Evolutionary conservation across 257 asterid species (phyloP), one percentile per base, ranked within the genome.

Genomic region (Coffea eugenioides): DNA sequence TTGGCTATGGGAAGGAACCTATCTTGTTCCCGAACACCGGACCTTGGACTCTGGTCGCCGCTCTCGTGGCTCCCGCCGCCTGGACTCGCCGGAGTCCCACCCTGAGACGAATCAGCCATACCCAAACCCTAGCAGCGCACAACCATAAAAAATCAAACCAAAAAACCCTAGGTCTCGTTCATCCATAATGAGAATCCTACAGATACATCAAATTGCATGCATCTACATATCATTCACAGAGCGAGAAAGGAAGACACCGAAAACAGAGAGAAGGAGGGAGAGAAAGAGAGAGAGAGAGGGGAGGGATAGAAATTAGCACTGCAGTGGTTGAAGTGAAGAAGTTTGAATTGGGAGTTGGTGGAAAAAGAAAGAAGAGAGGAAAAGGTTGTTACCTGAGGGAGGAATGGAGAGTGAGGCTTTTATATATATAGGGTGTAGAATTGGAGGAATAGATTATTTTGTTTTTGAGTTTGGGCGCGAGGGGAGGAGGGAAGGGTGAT

Each of bases 1-100:
- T 92, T 92, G 48, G 97, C 97, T 7, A 92, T 90, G 25, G 97
- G 96, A 80, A 92, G 77, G 77, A 90, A 92, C 87, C 96, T 88
- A 48, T 92, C 97, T 82, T 91, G 94, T 81, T 92, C 96, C 27
- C 97, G 90, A 69, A 91, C 92, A 9, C 88, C 84, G n/a, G 96
- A 85, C 81, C 91, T 89, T 9, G 94, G 96, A 79, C 93, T 91
- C 80, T 83, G 92, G 73, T 92, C 97, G 8, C 96, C 94, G 34
- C 96, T 90, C 51, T 92, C 94, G 70, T 89, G 89, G 81, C 94
- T 89, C 21, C 96, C 92, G 8, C 86, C 91, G 23, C 90, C 91
- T 9, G 97, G 94, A 79, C 93, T 91, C 79, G 83, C 88, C 57
- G 93, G 91, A 64, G 74, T 86, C 39, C 75, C 80, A 67, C 81